A percentile compares a stretch with the other conserved stretches of the same genome.
Conservation (phyloP, 495 filamentous ascomycete genomes). For the Neurospora sp. region DNA sequence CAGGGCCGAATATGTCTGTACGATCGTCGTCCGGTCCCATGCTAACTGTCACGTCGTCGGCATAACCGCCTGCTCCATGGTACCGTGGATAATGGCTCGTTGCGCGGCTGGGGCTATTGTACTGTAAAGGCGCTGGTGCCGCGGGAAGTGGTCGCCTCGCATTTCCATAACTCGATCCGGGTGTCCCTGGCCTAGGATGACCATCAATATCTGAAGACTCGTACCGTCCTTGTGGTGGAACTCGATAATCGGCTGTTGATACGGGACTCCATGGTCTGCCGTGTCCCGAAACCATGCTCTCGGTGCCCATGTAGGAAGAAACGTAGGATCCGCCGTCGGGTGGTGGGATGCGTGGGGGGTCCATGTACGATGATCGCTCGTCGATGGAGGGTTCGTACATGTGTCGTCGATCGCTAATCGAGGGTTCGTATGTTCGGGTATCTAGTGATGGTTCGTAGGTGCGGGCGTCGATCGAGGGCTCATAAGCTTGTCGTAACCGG, state of each 20-base stretch:
- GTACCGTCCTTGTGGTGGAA: constrained; percentile 38
- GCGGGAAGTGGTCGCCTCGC: constrained; percentile 83
- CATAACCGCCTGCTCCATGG: constrained; percentile 13
- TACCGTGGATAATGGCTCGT: background rate
- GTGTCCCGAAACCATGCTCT: constrained; percentile 9
- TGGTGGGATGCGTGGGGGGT: constrained; percentile 33
- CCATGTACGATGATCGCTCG: constrained; percentile 24
- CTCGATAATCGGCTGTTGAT: background rate
- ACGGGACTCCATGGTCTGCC: background rate
- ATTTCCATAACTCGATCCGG: constrained; percentile 68
- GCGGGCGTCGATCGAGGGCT: constrained; percentile 38
- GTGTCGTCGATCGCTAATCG: constrained; percentile 14
- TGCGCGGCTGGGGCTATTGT: constrained; percentile 22
- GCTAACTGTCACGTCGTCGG: constrained; percentile 44
- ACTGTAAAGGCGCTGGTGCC: constrained; percentile 62
- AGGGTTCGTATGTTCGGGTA: constrained; percentile 26
- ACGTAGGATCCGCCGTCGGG: constrained; percentile 37
- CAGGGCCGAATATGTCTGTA: constrained; percentile 72
- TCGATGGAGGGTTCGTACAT: constrained; percentile 2
- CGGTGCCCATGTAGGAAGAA: constrained; percentile 23
- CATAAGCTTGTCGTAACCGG: constrained; percentile 33
- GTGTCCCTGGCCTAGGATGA: constrained; percentile 79
- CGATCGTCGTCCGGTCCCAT: constrained; percentile 45
- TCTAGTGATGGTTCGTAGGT: background rate
- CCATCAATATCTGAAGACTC: constrained; percentile 86